phyloP scores from a whole-genome alignment of 805 yeast species.

The Barnettozyma siamensis region DNA sequence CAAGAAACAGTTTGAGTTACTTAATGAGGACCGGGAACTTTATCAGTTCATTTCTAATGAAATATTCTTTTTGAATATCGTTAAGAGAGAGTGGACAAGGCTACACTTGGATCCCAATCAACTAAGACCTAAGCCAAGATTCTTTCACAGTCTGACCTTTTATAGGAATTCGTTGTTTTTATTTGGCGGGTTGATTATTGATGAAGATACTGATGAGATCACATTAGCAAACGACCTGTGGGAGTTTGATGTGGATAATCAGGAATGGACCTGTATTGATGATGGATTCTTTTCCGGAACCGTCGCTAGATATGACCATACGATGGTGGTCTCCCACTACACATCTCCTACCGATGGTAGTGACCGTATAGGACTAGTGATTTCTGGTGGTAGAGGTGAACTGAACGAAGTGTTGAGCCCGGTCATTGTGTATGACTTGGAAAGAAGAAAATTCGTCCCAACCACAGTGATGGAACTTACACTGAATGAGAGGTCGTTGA shows the following conservation, averaged over 20 bases:
- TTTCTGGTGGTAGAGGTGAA: constrained; percentile 48
- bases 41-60: constrained; percentile 46
- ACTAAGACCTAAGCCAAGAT: constrained; percentile 29
- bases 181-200: constrained; percentile 57
- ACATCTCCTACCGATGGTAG: constrained; percentile 31
- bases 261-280: constrained; percentile 48
- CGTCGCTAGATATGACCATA: constrained; percentile 46
- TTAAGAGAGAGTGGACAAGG: constrained; percentile 54
- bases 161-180: constrained; percentile 47
- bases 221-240: constrained; percentile 60
- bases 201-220: constrained; percentile 31
- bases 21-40: constrained; percentile 6
- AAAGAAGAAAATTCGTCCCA: constrained; percentile 26
- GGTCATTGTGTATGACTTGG: constrained; percentile 40
- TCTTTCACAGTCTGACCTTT: constrained; percentile 54
- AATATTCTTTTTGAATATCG: constrained; percentile 51
- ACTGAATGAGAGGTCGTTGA: constrained; percentile 16
- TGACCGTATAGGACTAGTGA: constrained; percentile 42
- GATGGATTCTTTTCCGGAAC: constrained; percentile 34
- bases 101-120: constrained; percentile 25
- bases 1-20: constrained; percentile 9
- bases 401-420: constrained; percentile 27
- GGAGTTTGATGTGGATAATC: constrained; percentile 51
- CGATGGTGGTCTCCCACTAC: constrained; percentile 37
- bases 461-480: constrained; percentile 17